Base-by-base conservation (phyloP, 2,329 filamentous ascomycete genomes). In the Claviceps paspali region DNA sequence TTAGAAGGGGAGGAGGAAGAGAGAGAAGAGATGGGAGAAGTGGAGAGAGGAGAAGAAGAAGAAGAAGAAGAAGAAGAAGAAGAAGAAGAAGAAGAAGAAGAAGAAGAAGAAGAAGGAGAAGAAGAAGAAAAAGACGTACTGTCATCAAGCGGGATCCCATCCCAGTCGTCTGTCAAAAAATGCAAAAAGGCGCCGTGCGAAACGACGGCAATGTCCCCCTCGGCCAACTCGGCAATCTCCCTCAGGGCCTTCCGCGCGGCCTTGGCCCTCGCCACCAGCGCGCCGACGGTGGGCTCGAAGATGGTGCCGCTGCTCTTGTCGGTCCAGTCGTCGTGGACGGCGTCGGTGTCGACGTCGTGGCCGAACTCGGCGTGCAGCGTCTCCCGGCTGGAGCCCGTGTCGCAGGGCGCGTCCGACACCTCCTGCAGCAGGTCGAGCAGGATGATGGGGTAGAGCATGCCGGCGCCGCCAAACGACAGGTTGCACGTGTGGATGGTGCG, bases 171-270 rank as follows among this genome's bases (percentile, higher is more conserved):
- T 0, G 83, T 91, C 44, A 94, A 61, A 49, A 84, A 92, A 55
- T 94, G 86, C 49, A 93, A 54, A 47, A 87, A 82, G 1, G 81
- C 82, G 2, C 86, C 86, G 49, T 93, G 86, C 3, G 83, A 80
- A 6, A 92, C 83, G 2, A 86, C 67, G 0, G 79, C 74, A 21
- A 93, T 71, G 47, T 88, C 71, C 3, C 61, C 64, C 49, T 82
- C 76, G 0, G 45, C 51, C 1, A 47, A 42, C 1, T 51, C 59
- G 1, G 53, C 54, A 36, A 61, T 49, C 29, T 67, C 59, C 12
- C 69, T 53, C 42, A 91, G 53, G 59, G 70, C 76, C 10, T 62
- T 48, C 30, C 83, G 64, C 5, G 75, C 73, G 18, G 64, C 65
- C n/a, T 61, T 60, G 0, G 81, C 80, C 12, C 82, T 63, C 23